Conservation (phyloP, 1,139 yeast species). For the Spencermartinsiella ligniputridi region DNA sequence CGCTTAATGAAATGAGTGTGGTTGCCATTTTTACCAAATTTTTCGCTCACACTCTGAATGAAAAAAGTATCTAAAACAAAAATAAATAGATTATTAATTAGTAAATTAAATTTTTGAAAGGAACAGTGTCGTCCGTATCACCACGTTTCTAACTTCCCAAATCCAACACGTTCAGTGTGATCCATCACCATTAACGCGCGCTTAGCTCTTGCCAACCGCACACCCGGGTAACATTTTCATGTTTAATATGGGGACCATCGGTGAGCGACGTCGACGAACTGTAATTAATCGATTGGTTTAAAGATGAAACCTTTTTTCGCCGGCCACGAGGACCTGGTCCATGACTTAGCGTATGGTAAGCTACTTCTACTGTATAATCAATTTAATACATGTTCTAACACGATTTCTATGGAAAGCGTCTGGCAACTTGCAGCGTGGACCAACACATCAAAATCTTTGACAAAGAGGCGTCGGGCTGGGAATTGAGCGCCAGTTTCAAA, state of each 20-base stretch:
- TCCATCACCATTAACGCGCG: too few species aligned
- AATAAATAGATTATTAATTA: too few species aligned
- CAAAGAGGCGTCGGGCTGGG: slow-evolving; percentile 63
- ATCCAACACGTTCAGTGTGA: too few species aligned
- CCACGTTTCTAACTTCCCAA: too few species aligned
- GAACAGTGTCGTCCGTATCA: too few species aligned
- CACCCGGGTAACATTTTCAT: neutral
- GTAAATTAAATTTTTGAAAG: too few species aligned
- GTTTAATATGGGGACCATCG: neutral
- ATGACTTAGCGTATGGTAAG: slow-evolving; percentile 74
- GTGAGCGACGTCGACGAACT: too few species aligned
- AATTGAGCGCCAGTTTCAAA: slow-evolving; percentile 80
- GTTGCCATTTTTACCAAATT: neutral
- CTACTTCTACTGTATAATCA: neutral
- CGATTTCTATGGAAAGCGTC: slow-evolving; percentile 74
- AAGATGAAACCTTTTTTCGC: slow-evolving; percentile 67
- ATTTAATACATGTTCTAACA: neutral
- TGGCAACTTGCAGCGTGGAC: slow-evolving; percentile 91
- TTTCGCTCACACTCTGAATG: too few species aligned
- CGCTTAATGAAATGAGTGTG: neutral
- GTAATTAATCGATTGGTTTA: neutral
- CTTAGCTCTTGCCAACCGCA: neutral
- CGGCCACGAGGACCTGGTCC: slow-evolving; percentile 87
- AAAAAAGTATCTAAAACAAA: too few species aligned
- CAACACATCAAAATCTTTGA: slow-evolving; percentile 88